phyloP scores from a whole-genome alignment of 768 basidiomycete genomes.

The Exidia glandulosa region DNA sequence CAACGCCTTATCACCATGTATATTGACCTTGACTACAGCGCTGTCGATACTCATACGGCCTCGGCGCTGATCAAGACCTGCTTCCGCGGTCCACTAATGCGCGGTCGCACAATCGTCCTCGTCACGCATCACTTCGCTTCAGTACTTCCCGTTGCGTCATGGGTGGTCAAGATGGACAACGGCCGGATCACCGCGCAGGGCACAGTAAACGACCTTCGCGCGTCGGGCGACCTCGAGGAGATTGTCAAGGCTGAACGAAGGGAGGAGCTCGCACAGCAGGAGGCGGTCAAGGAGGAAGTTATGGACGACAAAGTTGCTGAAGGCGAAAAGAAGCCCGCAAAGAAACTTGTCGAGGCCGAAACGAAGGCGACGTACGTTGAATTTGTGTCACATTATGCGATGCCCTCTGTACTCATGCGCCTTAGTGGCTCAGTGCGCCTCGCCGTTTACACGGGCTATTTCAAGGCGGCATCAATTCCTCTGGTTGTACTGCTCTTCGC shows the following conservation, averaged over 20 bases:
- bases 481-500: background rate
- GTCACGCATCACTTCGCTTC: constrained; percentile 21
- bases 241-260: background rate
- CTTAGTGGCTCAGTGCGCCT: background rate
- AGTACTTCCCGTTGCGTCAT: background rate
- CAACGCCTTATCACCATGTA: constrained; percentile 4
- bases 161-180: background rate
- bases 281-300: background rate
- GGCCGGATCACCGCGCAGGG: background rate
- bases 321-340: background rate
- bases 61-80: constrained; percentile 23
- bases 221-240: background rate
- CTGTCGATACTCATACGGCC: constrained; percentile 26
- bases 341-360: constrained; percentile 51
- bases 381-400: background rate
- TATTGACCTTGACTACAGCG: background rate
- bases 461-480: background rate
- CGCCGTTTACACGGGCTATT: background rate
- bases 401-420: background rate
- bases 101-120: constrained; percentile 23
- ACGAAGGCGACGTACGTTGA: constrained; percentile 11
- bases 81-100: constrained; percentile 22
- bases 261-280: background rate
- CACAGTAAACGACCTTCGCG: background rate
- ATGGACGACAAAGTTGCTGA: constrained; percentile 2